Evolutionary conservation across 805 yeast species (phyloP).

Genomic region (Pichia manshurica): DNA sequence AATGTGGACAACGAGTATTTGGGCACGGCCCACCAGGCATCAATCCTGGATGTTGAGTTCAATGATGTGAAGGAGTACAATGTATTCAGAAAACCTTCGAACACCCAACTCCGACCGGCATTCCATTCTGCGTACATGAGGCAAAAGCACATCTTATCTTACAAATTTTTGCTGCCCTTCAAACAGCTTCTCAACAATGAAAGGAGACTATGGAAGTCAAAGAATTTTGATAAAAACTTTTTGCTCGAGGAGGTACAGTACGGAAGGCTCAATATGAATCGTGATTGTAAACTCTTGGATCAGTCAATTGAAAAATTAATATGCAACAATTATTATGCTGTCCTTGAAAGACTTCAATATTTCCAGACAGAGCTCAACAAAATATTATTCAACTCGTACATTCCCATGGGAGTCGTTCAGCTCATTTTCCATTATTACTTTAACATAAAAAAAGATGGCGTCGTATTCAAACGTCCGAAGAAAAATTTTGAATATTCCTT

Average conservation of each 20-base stretch:
- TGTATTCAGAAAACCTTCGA: conserved; percentile 9
- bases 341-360: conserved; percentile 14
- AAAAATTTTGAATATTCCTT: conserved; percentile 12
- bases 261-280: too few relatives aligned
- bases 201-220: conserved; percentile 7
- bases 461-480: conserved; percentile 11
- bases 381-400: conserved; percentile 7
- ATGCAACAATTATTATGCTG: conserved; percentile 10
- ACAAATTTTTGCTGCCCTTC: not conserved
- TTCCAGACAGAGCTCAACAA: conserved; percentile 13
- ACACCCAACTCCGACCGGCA: conserved; percentile 2
- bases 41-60: conserved; percentile 4
- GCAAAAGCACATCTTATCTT: not conserved
- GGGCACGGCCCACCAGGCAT: not conserved
- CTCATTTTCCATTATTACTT: conserved; percentile 10
- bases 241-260: not conserved
- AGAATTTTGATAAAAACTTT: not conserved
- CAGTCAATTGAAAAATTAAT: conserved; percentile 3
- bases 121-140: not conserved
- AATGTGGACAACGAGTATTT: not conserved
- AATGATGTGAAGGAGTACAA: not conserved
- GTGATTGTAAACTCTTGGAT: not conserved
- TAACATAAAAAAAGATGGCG: not conserved
- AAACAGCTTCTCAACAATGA: conserved; percentile 4
- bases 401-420: conserved; percentile 13